phyloP scores from a whole-genome alignment of 495 filamentous ascomycete species.

The Penicillium atrosanguineum region DNA sequence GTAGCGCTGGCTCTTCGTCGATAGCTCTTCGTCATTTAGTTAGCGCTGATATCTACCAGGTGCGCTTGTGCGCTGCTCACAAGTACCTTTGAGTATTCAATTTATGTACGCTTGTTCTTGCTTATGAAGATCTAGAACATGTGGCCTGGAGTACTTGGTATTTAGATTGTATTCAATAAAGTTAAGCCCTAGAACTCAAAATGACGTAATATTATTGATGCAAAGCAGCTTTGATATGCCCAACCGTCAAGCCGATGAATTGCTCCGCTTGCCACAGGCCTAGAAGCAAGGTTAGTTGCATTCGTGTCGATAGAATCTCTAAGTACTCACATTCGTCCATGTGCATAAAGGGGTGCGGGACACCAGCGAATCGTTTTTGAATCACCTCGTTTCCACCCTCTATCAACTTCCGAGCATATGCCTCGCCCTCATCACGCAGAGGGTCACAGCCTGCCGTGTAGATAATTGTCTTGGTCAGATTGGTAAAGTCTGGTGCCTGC shows the following conservation, averaged over 20 bases:
- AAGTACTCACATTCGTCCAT: constrained; percentile 28
- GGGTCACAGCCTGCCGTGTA: constrained; percentile 50
- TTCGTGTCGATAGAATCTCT: not conserved
- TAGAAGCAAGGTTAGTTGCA: constrained; percentile 3
- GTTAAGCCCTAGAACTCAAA: too few relatives aligned
- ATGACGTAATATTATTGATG: constrained; percentile 2
- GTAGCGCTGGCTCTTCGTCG: too few relatives aligned
- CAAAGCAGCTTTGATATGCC: constrained; percentile 21
- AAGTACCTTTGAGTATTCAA: too few relatives aligned
- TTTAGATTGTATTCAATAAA: too few relatives aligned
- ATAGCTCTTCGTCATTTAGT: too few relatives aligned
- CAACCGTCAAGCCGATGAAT: constrained; percentile 28
- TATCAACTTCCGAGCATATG: constrained; percentile 45
- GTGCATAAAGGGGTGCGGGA: constrained; percentile 52
- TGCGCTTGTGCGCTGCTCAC: too few relatives aligned
- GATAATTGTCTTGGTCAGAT: constrained; percentile 45
- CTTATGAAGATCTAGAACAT: too few relatives aligned
- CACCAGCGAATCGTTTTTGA: constrained; percentile 43
- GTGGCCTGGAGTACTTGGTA: too few relatives aligned
- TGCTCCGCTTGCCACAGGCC: constrained; percentile 30
- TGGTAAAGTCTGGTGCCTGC: constrained; percentile 38
- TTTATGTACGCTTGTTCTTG: too few relatives aligned
- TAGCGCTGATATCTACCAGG: too few relatives aligned
- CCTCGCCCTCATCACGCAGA: constrained; percentile 52
- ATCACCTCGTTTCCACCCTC: constrained; percentile 46